Conservation (phyloP, 208 protist species). For the Blechomonas ayalai region DNA sequence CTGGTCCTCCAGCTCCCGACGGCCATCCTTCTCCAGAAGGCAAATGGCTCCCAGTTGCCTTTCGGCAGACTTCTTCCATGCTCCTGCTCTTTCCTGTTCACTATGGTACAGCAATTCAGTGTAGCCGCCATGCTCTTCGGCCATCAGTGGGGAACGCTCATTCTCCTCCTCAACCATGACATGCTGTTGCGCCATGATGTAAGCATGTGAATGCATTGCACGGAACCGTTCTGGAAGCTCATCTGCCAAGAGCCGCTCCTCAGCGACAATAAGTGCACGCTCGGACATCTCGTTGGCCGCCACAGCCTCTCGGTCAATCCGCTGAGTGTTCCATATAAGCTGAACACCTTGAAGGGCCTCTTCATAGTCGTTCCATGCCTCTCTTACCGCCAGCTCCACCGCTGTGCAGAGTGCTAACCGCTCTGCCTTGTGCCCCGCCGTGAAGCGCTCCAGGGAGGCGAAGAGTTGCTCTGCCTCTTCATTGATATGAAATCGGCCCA, state of each 20-base stretch:
- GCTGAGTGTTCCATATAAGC: background rate
- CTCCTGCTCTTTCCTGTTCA: background rate
- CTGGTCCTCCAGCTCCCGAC: slow-evolving; percentile 7
- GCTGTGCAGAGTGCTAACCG: slow-evolving; percentile 8
- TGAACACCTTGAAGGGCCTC: background rate
- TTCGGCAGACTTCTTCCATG: slow-evolving; percentile 8
- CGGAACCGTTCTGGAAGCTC: background rate
- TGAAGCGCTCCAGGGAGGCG: slow-evolving; percentile 11
- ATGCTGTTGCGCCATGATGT: slow-evolving; percentile 9
- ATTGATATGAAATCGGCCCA: slow-evolving; percentile 24
- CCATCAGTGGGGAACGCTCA: slow-evolving; percentile 26
- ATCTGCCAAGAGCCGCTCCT: slow-evolving; percentile 13
- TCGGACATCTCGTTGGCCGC: background rate
- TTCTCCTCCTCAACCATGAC: slow-evolving; percentile 41
- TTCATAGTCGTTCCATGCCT: slow-evolving; percentile 6
- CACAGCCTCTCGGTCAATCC: background rate
- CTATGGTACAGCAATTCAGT: slow-evolving; percentile 32
- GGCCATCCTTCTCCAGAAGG: slow-evolving; percentile 15
- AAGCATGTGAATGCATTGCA: background rate
- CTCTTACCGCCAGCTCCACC: slow-evolving; percentile 1
- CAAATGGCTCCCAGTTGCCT: slow-evolving; percentile 10
- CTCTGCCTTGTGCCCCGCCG: slow-evolving; percentile 4
- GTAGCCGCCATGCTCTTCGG: slow-evolving; percentile 32
- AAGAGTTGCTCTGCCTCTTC: slow-evolving; percentile 31
- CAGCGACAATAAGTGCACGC: background rate